Evolutionary conservation across 495 filamentous ascomycete species (phyloP), one percentile per base, ranked within the genome.

Genomic region (Hypoxylon fragiforme): DNA sequence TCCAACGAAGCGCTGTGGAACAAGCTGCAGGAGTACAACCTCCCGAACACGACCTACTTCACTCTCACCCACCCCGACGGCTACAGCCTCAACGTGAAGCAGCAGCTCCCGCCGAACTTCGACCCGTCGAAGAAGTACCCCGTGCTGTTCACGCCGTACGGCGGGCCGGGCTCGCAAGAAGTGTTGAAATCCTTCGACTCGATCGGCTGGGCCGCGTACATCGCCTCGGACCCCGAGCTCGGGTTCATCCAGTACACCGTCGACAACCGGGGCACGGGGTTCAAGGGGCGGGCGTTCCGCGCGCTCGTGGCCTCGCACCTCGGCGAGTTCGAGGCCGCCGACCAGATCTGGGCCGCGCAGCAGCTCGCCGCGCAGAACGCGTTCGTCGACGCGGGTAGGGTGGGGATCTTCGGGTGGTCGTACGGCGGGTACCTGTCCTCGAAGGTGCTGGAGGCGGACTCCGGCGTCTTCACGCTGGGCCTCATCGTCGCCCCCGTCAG

Each of bases 341-440:
- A 84, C 57, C 81, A 84, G 59, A 72, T 83, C 47, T 82, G 75
- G 73, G 79, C 78, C 0, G 81, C 80, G 0, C 66, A 72, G 39
- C 59, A 73, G 53, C 69, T 77, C 7, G 66, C 69, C n/a, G 65
- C 63, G 26, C 65, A 65, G 34, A 59, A 75, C 24, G 8, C 57
- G 0, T 82, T 73, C 47, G 72, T 85, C 37, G 78, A 85, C 50
- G 52, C 58, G 12, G 60, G 67, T 34, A 67, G 77, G 26, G 80
- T 86, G 19, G 78, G 70, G 1, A 80, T 85, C 38, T 83, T 77
- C 70, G 83, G 83, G 0, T 84, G 78, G 81, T 77, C 71, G 9
- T 85, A 74, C 44, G 83, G 82, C 3, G 83, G 82, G 1, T 86
- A 82, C 61, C 63, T 85, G 5, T 71, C 79, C 0, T 59, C 73